These are phyloP conservation scores for Danielozyma ontarioensis DNA, from an alignment of 805 yeast genomes.

Conservation along the genomic window DNA sequence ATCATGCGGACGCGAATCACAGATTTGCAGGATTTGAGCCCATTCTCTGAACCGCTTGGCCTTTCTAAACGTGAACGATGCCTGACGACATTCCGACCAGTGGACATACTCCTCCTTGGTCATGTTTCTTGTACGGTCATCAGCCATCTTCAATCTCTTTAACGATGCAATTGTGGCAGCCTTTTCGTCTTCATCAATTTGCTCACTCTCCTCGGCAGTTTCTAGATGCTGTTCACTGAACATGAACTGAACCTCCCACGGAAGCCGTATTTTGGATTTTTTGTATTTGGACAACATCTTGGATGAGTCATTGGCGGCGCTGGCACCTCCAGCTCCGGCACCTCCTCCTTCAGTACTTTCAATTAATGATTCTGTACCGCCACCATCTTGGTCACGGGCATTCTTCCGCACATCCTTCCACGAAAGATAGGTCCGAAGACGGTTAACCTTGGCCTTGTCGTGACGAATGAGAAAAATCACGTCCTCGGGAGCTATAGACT, in stretches of 20 bases:
- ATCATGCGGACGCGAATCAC: slow-evolving; percentile 90
- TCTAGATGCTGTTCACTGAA: slow-evolving; percentile 85
- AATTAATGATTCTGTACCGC: slow-evolving; percentile 45
- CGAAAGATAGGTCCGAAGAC: slow-evolving; percentile 83
- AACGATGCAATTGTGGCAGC: slow-evolving; percentile 87
- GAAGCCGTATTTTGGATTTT: slow-evolving; percentile 75
- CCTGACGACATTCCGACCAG: slow-evolving; percentile 98
- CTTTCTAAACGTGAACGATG: slow-evolving; percentile 91
- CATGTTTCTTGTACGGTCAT: slow-evolving; percentile 89
- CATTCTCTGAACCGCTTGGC: slow-evolving; percentile 94
- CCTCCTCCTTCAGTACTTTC: slow-evolving; percentile 40
- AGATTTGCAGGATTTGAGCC: slow-evolving; percentile 81
- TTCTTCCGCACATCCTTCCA: slow-evolving; percentile 96
- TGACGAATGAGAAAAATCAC: slow-evolving; percentile 88
- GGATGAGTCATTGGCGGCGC: slow-evolving; percentile 30
- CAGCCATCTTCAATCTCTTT: slow-evolving; percentile 85
- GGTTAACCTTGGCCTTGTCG: slow-evolving; percentile 88
- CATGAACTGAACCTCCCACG: slow-evolving; percentile 96
- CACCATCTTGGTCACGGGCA: slow-evolving; percentile 54
- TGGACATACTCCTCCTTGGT: slow-evolving; percentile 97
- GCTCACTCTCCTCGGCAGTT: slow-evolving; percentile 52
- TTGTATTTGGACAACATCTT: slow-evolving; percentile 49
- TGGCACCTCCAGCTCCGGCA: slow-evolving; percentile 31
- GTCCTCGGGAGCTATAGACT: slow-evolving; percentile 86
- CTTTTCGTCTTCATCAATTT: slow-evolving; percentile 80